Evolutionary conservation across 2,329 filamentous ascomycete species (phyloP).

Genomic region (Penicillium sp.): DNA sequence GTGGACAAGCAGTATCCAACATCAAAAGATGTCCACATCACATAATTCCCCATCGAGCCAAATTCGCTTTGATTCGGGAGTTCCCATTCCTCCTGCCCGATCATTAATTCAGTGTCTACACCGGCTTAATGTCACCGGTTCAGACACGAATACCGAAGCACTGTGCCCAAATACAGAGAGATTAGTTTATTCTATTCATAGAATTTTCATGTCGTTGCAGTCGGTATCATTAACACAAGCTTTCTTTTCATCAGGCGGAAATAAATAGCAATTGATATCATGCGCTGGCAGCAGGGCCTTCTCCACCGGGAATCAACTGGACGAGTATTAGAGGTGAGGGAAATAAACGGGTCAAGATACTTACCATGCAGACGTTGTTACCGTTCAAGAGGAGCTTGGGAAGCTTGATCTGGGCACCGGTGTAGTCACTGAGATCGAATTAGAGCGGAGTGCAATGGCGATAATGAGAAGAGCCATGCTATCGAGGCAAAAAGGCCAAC

Average conservation of each 20-base stretch:
- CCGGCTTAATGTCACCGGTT: neutral
- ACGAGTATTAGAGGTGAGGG: conserved; percentile 9
- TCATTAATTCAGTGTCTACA: too few relatives aligned
- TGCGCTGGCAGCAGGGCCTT: conserved; percentile 54
- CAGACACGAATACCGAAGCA: neutral
- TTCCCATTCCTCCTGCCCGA: too few relatives aligned
- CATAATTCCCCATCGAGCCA: too few relatives aligned
- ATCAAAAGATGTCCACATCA: neutral
- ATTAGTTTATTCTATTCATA: conserved; percentile 16
- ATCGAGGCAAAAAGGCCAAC: neutral
- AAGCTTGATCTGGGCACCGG: conserved; percentile 79
- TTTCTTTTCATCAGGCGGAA: conserved; percentile 15
- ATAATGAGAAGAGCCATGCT: neutral
- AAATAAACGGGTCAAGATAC: conserved; percentile 17
- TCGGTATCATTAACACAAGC: conserved; percentile 24
- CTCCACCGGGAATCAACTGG: conserved; percentile 72
- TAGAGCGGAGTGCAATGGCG: conserved; percentile 7
- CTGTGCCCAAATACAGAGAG: neutral
- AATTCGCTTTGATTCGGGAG: too few relatives aligned
- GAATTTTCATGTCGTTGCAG: conserved; percentile 21
- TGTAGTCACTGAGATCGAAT: conserved; percentile 67
- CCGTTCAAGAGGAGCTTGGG: conserved; percentile 94
- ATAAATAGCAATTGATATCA: conserved; percentile 11
- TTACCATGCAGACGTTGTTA: conserved; percentile 99
- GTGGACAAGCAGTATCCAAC: neutral